These are phyloP conservation scores for Monosporascus sp. DNA, from an alignment of 2,329 filamentous ascomycete species.

Conservation along the genomic window DNA sequence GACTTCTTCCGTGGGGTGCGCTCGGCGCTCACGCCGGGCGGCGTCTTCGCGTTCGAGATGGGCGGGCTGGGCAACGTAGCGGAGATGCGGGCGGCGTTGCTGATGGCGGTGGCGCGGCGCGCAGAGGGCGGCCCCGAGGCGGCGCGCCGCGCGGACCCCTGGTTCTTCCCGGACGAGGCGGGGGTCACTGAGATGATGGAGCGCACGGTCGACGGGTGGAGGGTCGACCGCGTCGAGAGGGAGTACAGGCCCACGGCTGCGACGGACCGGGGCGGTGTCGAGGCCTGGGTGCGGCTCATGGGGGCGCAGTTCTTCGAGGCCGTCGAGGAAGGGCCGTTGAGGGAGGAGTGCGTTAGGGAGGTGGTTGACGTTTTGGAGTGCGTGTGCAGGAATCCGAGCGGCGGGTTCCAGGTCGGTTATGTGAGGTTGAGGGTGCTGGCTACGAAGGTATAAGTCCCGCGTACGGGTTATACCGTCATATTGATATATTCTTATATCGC, in stretches of 20 bases:
- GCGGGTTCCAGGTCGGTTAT: slow-evolving; percentile 50
- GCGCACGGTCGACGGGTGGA: slow-evolving; percentile 40
- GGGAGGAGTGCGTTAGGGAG: slow-evolving; percentile 50
- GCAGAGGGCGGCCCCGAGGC: slow-evolving; percentile 18
- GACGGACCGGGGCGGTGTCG: slow-evolving; percentile 50
- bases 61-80: slow-evolving; percentile 64
- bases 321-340: slow-evolving; percentile 38
- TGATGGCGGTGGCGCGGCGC: slow-evolving; percentile 47
- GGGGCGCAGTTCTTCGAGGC: slow-evolving; percentile 53
- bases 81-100: slow-evolving; percentile 55
- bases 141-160: slow-evolving; percentile 46
- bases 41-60: slow-evolving; percentile 63
- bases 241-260: slow-evolving; percentile 61
- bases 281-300: slow-evolving; percentile 63
- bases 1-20: slow-evolving; percentile 50
- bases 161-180: slow-evolving; percentile 65
- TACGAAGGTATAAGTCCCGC: slow-evolving; percentile 26
- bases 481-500: too few relatives aligned
- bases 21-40: slow-evolving; percentile 47
- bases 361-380: slow-evolving; percentile 48
- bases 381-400: slow-evolving; percentile 51
- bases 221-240: slow-evolving; percentile 49
- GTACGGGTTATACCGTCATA: too few relatives aligned
- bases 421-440: slow-evolving; percentile 48
- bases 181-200: slow-evolving; percentile 46